These are phyloP conservation scores for Rutstroemia sp. DNA, from an alignment of 2,329 filamentous ascomycete genomes.

Conservation along the genomic window DNA sequence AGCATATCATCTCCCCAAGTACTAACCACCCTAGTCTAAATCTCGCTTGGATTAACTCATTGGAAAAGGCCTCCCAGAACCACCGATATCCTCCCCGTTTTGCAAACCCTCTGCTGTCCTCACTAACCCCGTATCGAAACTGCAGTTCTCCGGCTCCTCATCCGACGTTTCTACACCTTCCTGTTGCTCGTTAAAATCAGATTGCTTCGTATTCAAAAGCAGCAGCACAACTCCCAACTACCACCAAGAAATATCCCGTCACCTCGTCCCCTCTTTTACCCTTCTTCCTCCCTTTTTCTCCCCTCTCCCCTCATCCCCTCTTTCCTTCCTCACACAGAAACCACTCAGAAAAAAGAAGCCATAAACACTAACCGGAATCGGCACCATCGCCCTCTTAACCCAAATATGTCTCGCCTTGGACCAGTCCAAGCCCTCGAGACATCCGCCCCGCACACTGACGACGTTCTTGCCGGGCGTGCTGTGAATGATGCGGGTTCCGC, in stretches of 20 bases:
- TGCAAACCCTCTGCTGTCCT: no score
- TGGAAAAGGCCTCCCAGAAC: no score
- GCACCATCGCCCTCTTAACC: slow-evolving; percentile 41
- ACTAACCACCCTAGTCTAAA: no score
- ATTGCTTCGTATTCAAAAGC: not conserved
- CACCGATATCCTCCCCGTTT: no score
- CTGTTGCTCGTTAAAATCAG: not conserved
- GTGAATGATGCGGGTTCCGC: slow-evolving; percentile 60
- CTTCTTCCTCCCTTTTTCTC: no score
- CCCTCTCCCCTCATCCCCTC: no score
- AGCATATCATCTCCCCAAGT: not conserved
- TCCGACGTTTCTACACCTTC: slow-evolving; percentile 52
- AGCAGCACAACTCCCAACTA: not conserved
- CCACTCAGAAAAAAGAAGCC: not conserved
- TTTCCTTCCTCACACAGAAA: not conserved
- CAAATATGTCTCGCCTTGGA: slow-evolving; percentile 51
- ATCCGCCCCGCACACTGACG: slow-evolving; percentile 60
- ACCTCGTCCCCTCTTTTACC: no score
- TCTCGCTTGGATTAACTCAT: no score
- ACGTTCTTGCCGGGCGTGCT: slow-evolving; percentile 51
- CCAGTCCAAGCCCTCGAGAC: slow-evolving; percentile 57
- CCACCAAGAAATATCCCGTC: no score
- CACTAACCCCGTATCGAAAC: not conserved
- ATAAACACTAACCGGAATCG: slow-evolving; percentile 42
- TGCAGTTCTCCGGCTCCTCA: slow-evolving; percentile 37